Percentiles rank a stretch among this genome's conserved stretches.
Conservation (phyloP, 805 yeast genomes). For the Candida tallmaniae region DNA sequence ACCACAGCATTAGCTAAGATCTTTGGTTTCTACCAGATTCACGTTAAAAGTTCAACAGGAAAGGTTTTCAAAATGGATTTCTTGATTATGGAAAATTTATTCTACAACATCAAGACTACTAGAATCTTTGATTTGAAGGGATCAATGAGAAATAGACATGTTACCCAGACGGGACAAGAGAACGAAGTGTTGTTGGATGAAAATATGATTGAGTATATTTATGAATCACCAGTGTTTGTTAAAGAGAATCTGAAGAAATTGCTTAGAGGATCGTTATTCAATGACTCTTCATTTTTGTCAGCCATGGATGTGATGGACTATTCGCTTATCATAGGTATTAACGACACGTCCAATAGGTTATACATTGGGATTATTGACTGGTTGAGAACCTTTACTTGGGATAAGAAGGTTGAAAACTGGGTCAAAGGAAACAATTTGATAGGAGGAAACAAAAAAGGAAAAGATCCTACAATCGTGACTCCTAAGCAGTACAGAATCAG, state of each 20-base stretch:
- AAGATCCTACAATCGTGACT: constrained; percentile 94
- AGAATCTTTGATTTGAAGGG: constrained; percentile 95
- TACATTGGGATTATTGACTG: constrained; percentile 95
- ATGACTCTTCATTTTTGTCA: constrained; percentile 88
- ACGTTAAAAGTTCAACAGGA: constrained; percentile 73
- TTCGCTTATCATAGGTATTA: constrained; percentile 90
- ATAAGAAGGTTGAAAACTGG: constrained; percentile 96
- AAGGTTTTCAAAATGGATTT: constrained; percentile 83
- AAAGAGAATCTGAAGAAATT: constrained; percentile 86
- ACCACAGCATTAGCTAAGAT: constrained; percentile 94
- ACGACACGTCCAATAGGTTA: constrained; percentile 53
- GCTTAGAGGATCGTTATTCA: constrained; percentile 85
- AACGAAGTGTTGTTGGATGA: constrained; percentile 94
- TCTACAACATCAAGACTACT: constrained; percentile 75
- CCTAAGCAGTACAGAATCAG: constrained; percentile 94
- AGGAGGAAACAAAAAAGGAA: constrained; percentile 77
- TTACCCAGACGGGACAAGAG: constrained; percentile 91
- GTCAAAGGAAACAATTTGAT: constrained; percentile 87
- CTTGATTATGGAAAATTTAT: constrained; percentile 91
- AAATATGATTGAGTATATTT: constrained; percentile 96
- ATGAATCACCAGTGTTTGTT: constrained; percentile 92
- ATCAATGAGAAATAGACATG: constrained; percentile 96
- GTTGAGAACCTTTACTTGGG: constrained; percentile 97
- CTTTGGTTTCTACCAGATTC: constrained; percentile 93
- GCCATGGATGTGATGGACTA: constrained; percentile 99